Conservation (phyloP, 2,329 filamentous ascomycete species). For the Mycosphaerella arachidis region DNA sequence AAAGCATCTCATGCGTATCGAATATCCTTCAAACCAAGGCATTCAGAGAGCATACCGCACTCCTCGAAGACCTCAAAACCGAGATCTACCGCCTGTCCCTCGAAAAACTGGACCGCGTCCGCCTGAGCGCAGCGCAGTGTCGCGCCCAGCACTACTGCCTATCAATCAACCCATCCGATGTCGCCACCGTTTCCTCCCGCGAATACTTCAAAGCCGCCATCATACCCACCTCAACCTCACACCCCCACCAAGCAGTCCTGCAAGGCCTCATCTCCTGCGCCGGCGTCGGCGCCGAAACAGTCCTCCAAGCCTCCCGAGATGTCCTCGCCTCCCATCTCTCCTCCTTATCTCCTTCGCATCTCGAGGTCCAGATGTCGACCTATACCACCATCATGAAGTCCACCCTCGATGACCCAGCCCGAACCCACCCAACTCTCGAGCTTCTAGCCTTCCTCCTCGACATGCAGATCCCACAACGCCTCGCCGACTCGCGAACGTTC, state of each 20-base stretch:
- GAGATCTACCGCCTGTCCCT: slow-evolving; percentile 63
- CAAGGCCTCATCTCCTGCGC: slow-evolving; percentile 68
- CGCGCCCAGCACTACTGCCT: slow-evolving; percentile 5
- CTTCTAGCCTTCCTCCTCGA: slow-evolving; percentile 66
- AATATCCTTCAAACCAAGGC: slow-evolving; percentile 8
- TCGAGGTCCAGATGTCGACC: slow-evolving; percentile 19
- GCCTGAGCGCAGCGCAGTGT: slow-evolving; percentile 58
- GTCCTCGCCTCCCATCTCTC: slow-evolving; percentile 52
- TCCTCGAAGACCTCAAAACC: slow-evolving; percentile 15
- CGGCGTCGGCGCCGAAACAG: slow-evolving; percentile 70
- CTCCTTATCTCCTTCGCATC: background rate
- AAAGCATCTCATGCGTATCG: slow-evolving; percentile 64
- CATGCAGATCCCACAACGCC: slow-evolving; percentile 40
- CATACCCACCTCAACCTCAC: slow-evolving; percentile 14
- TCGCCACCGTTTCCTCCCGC: slow-evolving; percentile 24
- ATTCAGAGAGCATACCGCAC: slow-evolving; percentile 1
- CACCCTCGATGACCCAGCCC: slow-evolving; percentile 13
- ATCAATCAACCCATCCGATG: slow-evolving; percentile 9
- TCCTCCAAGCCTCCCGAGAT: slow-evolving; percentile 64
- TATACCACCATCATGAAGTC: slow-evolving; percentile 23
- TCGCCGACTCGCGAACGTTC: slow-evolving; percentile 42
- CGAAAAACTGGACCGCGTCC: slow-evolving; percentile 87
- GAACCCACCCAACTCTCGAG: slow-evolving; percentile 61
- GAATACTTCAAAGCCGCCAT: slow-evolving; percentile 24
- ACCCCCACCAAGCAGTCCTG: slow-evolving; percentile 48